Evolutionary conservation across 2,329 filamentous ascomycete genomes (phyloP), one percentile per base, ranked within the genome.

Genomic region (Xylariaceae sp.): DNA sequence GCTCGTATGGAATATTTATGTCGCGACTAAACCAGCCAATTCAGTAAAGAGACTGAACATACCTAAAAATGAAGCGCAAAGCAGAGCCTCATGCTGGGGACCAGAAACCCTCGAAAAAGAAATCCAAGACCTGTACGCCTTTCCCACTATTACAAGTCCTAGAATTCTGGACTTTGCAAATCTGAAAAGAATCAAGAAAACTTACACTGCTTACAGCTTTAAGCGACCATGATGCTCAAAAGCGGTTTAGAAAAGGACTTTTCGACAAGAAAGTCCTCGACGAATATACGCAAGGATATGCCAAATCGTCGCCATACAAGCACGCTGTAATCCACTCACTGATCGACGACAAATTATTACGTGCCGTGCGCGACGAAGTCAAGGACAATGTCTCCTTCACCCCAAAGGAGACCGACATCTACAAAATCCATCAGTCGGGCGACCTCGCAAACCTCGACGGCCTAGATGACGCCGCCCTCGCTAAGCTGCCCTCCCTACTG

Each of bases 361-460:
- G 92, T 67, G 81, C 84, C 50, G 94, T 99, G 55, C 92, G 94
- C 69, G 77, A 82, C 67, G 94, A 99, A 76, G 93, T 97, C 72
- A 87, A 88, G 72, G 81, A 88, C 63, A 92, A 96, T 69, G 89
- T 99, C 63, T 87, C 90, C 63, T 99, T 99, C 77, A 97, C 94
- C 10, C 92, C 92, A 65, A 99, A 99, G 74, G 94, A 99, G 75
- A 99, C 94, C 41, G 94, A 99, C 72, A 99, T 99, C 66, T 99
- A 99, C 83, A 96, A 95, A 75, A 97, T 99, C 69, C 92, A 97
- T 81, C 94, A 99, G 78, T 97, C 93, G 4, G 94, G 94, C 61
- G 94, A 99, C 72, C 82, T 99, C 27, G 94, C 94, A 40, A 99
- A 99, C 74, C 85, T 99, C 53, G 93, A 97, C 73, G 94, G 94